Base-by-base conservation (phyloP, 78 protist genomes). In the Dictyostelium firmibasis region DNA sequence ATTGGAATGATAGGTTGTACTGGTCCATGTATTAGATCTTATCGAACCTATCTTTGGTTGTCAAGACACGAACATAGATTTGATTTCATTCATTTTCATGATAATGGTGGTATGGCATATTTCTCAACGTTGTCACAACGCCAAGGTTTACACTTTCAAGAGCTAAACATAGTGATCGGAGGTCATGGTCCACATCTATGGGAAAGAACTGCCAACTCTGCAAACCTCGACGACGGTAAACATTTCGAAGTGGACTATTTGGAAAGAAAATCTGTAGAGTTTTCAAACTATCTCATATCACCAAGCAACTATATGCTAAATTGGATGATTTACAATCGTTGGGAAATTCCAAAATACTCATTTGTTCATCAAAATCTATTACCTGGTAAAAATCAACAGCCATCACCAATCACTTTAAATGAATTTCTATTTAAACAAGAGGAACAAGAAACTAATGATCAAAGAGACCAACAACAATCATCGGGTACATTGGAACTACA, bases 111-210 rank as follows among this genome's bases (percentile, higher is more conserved):
- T 31, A 89, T 89, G 35, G 94, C 72, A 0, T 89, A 89, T 35
- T 89, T 89, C 44, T n/a, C 50, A 2, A 23, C 64, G 3, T 18
- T 81, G 23, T 47, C 94, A 2, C 72, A 75, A 78, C 85, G 72
- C 7, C 94, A 89, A 69, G 87, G 87, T 8, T 1, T 78, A 4
- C 14, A 69, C 11, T 69, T 89, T 33, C 53, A 50, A 31, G 64
- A 29, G 31, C 23, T 81, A 9, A 7, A 62, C 18, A 16, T 89
- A 20, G 94, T 89, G 1, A 81, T 89, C 69, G 94, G 94, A 23
- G 94, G 87, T 11, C 94, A 89, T 70, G 94, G 94, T 6, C 94
- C 94, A 8, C 94, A 89, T 69, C 82, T 89, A 2, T 89, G 94
- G 94, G 94, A 89, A 20, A 18, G 94, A 23, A 89, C 82, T 23